Evolutionary conservation across 2,329 filamentous ascomycete genomes (phyloP).

Genomic region (Scedosporium apiospermum): DNA sequence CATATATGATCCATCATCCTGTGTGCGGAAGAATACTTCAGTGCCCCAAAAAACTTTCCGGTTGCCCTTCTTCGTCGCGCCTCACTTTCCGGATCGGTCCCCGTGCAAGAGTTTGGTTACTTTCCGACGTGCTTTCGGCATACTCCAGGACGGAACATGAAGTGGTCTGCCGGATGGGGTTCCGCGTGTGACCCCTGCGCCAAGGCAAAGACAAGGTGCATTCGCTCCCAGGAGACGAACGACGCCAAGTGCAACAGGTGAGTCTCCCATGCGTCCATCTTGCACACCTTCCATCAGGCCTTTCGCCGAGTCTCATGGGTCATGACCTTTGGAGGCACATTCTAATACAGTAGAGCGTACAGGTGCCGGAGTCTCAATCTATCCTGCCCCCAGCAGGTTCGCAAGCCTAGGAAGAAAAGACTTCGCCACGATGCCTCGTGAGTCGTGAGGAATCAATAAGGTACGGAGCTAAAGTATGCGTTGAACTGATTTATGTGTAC

Average conservation of each 20-base stretch:
- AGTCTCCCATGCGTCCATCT: not conserved
- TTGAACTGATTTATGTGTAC: slow-evolving; percentile 2
- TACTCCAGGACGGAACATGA: slow-evolving; percentile 1
- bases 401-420: slow-evolving; percentile 10
- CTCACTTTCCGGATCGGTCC: not conserved
- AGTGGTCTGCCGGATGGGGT: slow-evolving; percentile 7
- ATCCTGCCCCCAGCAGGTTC: slow-evolving; percentile 8
- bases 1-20: not conserved
- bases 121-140: slow-evolving; percentile 1
- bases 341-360: slow-evolving; percentile 2
- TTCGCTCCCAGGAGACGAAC: slow-evolving; percentile 5
- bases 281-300: not conserved
- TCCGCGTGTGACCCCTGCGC: slow-evolving; percentile 9
- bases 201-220: slow-evolving; percentile 10
- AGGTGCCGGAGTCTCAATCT: slow-evolving; percentile 9
- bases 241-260: slow-evolving; percentile 8
- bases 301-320: not conserved
- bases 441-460: slow-evolving; percentile 4
- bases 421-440: slow-evolving; percentile 5
- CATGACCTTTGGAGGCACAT: not conserved
- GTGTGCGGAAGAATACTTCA: not conserved
- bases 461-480: not conserved
- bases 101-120: not conserved
- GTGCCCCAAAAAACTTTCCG: not conserved
- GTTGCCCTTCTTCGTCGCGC: not conserved